Conservation (phyloP, 2,329 filamentous ascomycete species). For the Phoma sp. region DNA sequence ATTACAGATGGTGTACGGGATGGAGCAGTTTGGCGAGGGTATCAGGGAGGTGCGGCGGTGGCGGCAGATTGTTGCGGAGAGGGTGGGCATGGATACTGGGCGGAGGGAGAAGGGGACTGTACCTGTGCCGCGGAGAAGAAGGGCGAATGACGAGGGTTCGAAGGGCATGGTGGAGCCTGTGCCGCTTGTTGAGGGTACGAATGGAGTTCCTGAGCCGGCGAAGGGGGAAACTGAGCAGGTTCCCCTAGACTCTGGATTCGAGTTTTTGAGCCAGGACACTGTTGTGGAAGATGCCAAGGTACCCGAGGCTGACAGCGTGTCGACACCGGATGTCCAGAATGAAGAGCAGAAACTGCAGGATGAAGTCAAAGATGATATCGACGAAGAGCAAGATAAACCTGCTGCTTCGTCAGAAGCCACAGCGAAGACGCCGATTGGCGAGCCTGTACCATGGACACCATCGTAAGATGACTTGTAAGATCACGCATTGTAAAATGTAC, state of each 20-base stretch:
- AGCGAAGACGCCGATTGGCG: constrained; percentile 4
- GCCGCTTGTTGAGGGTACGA: constrained; percentile 6
- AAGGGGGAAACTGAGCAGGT: background rate
- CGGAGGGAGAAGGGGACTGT: constrained; percentile 10
- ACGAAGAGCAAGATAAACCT: background rate
- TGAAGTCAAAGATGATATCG: background rate
- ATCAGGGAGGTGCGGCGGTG: constrained; percentile 41
- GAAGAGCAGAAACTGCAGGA: background rate
- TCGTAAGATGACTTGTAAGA: constrained; percentile 6
- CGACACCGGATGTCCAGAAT: background rate
- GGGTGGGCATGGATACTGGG: constrained; percentile 32
- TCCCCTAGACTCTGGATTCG: background rate
- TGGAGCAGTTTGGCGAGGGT: constrained; percentile 46
- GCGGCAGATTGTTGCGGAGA: constrained; percentile 43
- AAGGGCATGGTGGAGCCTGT: background rate
- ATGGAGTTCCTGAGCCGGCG: background rate
- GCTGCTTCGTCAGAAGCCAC: background rate
- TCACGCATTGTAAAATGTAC: background rate
- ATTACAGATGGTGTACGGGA: constrained; percentile 41
- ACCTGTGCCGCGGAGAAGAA: constrained; percentile 2
- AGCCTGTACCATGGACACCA: background rate
- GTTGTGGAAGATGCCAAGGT: background rate
- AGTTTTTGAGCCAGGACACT: background rate
- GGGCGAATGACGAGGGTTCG: background rate
- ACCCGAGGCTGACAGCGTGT: background rate